These are phyloP conservation scores for Senna tora DNA, from an alignment of 306 rosid species.

Conservation along the genomic window DNA sequence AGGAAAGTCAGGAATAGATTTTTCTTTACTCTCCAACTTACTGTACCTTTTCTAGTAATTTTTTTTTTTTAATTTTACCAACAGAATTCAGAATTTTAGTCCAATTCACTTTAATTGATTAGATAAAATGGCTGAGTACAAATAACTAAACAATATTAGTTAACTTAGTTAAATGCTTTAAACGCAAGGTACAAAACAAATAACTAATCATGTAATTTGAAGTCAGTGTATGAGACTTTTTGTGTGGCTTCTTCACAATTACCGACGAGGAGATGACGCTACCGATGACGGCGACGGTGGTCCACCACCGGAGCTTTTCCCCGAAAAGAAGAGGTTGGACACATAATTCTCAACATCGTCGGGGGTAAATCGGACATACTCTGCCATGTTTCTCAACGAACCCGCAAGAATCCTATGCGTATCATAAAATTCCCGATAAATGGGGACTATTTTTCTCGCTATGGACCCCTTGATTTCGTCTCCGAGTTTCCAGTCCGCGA, in stretches of 20 bases:
- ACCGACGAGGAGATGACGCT: slow-evolving; percentile 9
- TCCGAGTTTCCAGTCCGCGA: slow-evolving; percentile 50
- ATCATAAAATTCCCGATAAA: slow-evolving; percentile 56
- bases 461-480: slow-evolving; percentile 60
- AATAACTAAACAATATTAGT: too few relatives aligned
- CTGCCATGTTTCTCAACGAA: background rate
- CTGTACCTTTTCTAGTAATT: too few relatives aligned
- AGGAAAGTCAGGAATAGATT: too few relatives aligned
- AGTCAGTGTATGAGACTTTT: background rate
- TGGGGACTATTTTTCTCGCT: slow-evolving; percentile 42
- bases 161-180: background rate
- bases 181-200: background rate
- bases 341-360: slow-evolving; percentile 55
- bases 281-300: slow-evolving; percentile 25
- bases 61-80: too few relatives aligned
- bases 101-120: too few relatives aligned
- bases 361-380: slow-evolving; percentile 48
- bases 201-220: too few relatives aligned
- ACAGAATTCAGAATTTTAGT: too few relatives aligned
- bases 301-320: slow-evolving; percentile 16
- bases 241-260: background rate
- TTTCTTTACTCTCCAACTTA: too few relatives aligned
- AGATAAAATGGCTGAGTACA: too few relatives aligned
- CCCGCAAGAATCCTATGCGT: slow-evolving; percentile 31
- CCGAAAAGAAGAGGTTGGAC: slow-evolving; percentile 43